Base-by-base conservation (phyloP, 1,139 yeast species). In the Hemisphaericaspora xylofermentans region DNA sequence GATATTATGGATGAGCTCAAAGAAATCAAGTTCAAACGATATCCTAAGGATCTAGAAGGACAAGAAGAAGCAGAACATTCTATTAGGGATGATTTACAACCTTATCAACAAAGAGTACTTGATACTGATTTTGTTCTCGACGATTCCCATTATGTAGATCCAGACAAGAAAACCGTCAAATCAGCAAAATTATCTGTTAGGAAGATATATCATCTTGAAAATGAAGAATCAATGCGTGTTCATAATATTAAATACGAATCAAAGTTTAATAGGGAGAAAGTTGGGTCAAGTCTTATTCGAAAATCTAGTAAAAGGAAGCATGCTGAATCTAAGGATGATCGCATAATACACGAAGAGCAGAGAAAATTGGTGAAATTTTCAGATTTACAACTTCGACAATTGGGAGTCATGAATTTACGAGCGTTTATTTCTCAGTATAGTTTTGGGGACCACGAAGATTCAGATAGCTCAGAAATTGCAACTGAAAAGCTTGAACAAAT, bases 1-100 rank as follows among this genome's bases (percentile, higher is more conserved):
- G 58, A 58, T 18, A 42, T 56, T 12, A 51, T 50, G 30, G 43
- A 39, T 6, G 58, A 58, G 21, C 41, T 54, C 17, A 52, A 50
- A n/a, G 43, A 44, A 16, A 38, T 57, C n/a, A 38, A 36, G 27
- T 48, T 31, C 39, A 39, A 36, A 24, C 26, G 36, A 22, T 15
- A 44, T 52, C 41, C 49, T 4, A 19, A 25, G 6, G 17, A 31
- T 19, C 24, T 12, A 6, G 25, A 18, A 6, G 25, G 14, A 36
- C 32, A 19, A 13, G n/a, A n/a, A n/a, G n/a, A n/a, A n/a, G n/a
- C n/a, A n/a, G n/a, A n/a, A n/a, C n/a, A 27, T 25, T 16, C 37
- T 12, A 32, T 21, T 25, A 16, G 29, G n/a, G 19, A 26, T 3
- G 12, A 12, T 12, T 14, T 17, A 30, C 24, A 6, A n/a, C 18